Evolutionary conservation across 148 eudicot genomes (phyloP), one percentile per base, ranked within the genome.

Genomic region (Fallopia convolvulus): DNA sequence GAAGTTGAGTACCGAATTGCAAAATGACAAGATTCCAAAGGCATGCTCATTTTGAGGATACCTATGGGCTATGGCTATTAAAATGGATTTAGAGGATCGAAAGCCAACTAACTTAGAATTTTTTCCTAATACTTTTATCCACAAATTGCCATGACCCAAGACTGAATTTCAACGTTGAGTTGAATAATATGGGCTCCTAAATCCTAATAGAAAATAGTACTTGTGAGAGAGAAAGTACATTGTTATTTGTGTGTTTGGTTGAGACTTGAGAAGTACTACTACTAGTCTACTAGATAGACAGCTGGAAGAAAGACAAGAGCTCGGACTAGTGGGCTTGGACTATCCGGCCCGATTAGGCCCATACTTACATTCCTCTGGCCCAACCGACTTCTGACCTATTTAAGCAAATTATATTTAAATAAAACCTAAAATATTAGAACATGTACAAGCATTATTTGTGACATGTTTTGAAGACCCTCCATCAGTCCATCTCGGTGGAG

Each of bases 91-190:
- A 9, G 42, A 68, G 39, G 15, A 39, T 39, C 40, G 20, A 36
- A 46, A 68, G 44, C 15, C 42, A 33, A 60, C 14, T 33, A 40
- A 20, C 3, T 66, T 66, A 36, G 41, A 33, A 15, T 32, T 66
- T 66, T 15, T 66, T 26, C 18, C 18, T 32, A 4, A 65, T 65
- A 65, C 32, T 65, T 26, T 66, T 66, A 66, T 36, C 72, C 46
- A 39, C 72, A 20, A 13, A 68, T 68, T 68, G 42, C 46, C 72
- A 39, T 17, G 14, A 68, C 21, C 72, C 11, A 36, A 33, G 72
- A 68, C 72, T 39, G 18, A 13, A 36, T 44, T 66, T 66, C 46
- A 68, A 68, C 72, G 72, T 68, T 68, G 46, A 15, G 20, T 68
- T 68, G 44, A 68, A 68, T 14, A 68, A 17, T 6, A 66, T 55